Base-by-base conservation (phyloP, 1,284 basidiomycete species). In the Cerrena zonata region DNA sequence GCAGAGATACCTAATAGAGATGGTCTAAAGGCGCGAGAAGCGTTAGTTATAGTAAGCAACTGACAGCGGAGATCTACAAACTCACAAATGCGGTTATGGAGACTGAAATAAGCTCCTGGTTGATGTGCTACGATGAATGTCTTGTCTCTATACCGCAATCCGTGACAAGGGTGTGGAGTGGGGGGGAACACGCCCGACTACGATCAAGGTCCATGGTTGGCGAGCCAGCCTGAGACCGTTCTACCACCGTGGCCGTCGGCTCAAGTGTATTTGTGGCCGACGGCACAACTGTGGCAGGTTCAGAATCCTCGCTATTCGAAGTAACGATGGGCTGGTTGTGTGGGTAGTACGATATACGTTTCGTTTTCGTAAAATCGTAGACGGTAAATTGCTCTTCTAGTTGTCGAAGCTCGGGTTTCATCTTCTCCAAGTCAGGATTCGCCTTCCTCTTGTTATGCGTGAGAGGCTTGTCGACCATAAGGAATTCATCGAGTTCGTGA, bases 401-500 rank as follows among this genome's bases (percentile, higher is more conserved):
- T 70, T 92, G 84, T 50, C 92, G 79, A 68, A 93, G 78, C 65
- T 98, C 95, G 13, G 92, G 88, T 58, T 86, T 88, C 74, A 98
- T 80, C 64, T 87, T 86, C 58, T 89, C 86, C 5, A 90, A 66
- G 65, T 96, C 91, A 21, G 82, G 76, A 57, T 93, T 89, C 23
- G 73, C 77, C 64, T 94, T 96, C 43, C 94, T 82, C 68, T 94
- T 96, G 49, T 89, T 80, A 56, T 94, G 93, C 56, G 93, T 96
- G 42, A 98, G 73, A 22, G 94, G 94, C 69, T 97, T 98, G 71
- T 98, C 94, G 54, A 94, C 94, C 74, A 98, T 81, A 62, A 98
- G 69, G 63, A 97, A 86, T 69, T 98, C 95, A 65, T 99, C 94
- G 5, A 98, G 78, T 71, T 98, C 95, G 65, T 98, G 94, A 34